Conservation (phyloP, 1,284 basidiomycete species). For the Xerocomus minutiporus region DNA sequence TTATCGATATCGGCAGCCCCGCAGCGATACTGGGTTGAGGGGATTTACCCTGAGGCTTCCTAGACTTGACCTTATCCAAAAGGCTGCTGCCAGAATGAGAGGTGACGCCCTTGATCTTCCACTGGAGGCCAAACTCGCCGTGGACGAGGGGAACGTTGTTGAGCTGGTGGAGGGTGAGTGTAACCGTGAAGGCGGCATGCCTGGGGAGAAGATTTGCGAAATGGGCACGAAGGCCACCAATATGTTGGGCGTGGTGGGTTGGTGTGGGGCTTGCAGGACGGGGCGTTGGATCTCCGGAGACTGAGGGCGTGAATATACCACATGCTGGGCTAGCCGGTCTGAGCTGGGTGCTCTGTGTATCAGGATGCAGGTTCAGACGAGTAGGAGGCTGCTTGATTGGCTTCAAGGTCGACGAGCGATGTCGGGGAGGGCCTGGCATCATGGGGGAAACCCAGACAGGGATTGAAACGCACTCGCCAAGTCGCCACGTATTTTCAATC, state of each 20-base stretch:
- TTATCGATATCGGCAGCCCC: neutral
- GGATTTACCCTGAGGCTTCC: slow-evolving; percentile 34
- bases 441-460: neutral
- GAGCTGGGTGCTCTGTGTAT: neutral
- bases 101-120: slow-evolving; percentile 70
- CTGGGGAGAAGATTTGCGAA: slow-evolving; percentile 30
- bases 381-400: slow-evolving; percentile 14
- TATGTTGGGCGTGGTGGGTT: slow-evolving; percentile 4
- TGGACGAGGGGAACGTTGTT: slow-evolving; percentile 70
- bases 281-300: neutral
- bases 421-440: slow-evolving; percentile 14
- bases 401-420: slow-evolving; percentile 26
- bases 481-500: neutral
- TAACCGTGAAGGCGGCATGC: slow-evolving; percentile 60
- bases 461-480: neutral
- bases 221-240: slow-evolving; percentile 26
- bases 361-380: slow-evolving; percentile 3
- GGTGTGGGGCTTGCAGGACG: slow-evolving; percentile 8
- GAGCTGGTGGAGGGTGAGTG: slow-evolving; percentile 66
- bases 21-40: slow-evolving; percentile 3
- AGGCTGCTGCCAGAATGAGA: slow-evolving; percentile 37
- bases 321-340: slow-evolving; percentile 1
- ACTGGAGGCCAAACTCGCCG: slow-evolving; percentile 71
- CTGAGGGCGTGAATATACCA: neutral
- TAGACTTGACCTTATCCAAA: slow-evolving; percentile 36